Evolutionary conservation across 345 rosid genomes (phyloP), one percentile per base, ranked within the genome.

Genomic region (Eucalyptus paniculata): DNA sequence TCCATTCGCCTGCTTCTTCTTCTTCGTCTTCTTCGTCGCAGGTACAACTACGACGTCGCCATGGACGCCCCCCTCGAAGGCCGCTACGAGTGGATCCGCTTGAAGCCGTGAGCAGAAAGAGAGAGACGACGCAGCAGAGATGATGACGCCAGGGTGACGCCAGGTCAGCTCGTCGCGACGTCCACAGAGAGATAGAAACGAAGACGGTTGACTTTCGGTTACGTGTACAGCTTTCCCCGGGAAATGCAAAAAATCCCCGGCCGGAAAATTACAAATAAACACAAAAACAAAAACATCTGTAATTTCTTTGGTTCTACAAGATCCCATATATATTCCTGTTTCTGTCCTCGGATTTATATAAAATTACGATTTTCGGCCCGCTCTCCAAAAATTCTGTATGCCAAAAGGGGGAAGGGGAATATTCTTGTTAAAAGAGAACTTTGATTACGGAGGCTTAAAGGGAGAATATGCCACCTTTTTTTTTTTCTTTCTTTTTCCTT

Each of bases 21-120:
- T 2, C 81, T 86, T 40, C n/a, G 24, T 24, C 24, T 3, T 62
- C 65, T 7, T 19, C 50, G 18, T 47, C 88, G 90, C 86, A 94
- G 94, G 95, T 94, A 94, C 91, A 94, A 94, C 88, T 94, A 89
- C 65, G 96, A 94, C 88, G 34, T 93, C 49, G 94, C 30, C 87
- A 92, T 89, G 91, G 96, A 94, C 82, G 89, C 49, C 89, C 94
- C 96, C 18, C 72, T 94, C 28, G 92, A 94, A 88, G 96, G 96
- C 45, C 95, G 93, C 34, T 94, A 92, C 94, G 88, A 92, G 94
- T 94, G 96, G 96, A 83, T 91, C 89, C 91, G 87, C 19, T 88
- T 92, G 92, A 93, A 94, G 91, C 93, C 92, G 28, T 90, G 89
- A 37, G 37, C 42, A 58, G 34, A 85, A 86, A 72, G 56, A 49